These are phyloP conservation scores for Inonotus hispidus DNA, from an alignment of 1,284 basidiomycete species.

Conservation along the genomic window DNA sequence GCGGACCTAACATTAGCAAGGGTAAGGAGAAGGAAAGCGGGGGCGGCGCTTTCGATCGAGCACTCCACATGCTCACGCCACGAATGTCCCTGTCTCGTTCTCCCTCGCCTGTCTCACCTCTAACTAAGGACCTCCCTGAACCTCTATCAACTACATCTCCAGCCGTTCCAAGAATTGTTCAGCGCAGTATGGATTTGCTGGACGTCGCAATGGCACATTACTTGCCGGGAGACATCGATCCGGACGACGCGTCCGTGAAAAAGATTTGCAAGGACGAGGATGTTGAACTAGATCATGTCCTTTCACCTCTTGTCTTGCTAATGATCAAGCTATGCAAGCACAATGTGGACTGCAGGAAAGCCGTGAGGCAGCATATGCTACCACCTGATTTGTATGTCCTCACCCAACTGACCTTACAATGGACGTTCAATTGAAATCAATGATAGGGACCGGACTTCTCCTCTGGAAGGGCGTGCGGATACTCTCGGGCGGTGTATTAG, in stretches of 20 bases:
- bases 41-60: constrained; percentile 48
- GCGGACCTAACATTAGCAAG: not conserved
- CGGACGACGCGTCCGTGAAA: constrained; percentile 57
- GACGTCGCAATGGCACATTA: constrained; percentile 58
- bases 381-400: constrained; percentile 56
- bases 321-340: constrained; percentile 63
- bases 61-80: constrained; percentile 51
- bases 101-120: constrained; percentile 34
- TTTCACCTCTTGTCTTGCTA: constrained; percentile 71
- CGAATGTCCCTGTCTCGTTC: constrained; percentile 51
- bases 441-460: constrained; percentile 60
- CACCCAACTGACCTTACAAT: too few species aligned
- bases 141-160: constrained; percentile 17
- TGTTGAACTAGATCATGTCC: constrained; percentile 64
- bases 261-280: constrained; percentile 46
- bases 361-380: constrained; percentile 61
- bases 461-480: constrained; percentile 68
- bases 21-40: constrained; percentile 14
- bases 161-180: constrained; percentile 44
- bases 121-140: not conserved
- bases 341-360: constrained; percentile 49
- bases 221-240: constrained; percentile 57
- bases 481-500: constrained; percentile 75
- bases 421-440: not conserved
- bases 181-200: constrained; percentile 60